A percentile compares a stretch with the other conserved stretches of the same genome.
phyloP scores from a whole-genome alignment of 495 filamentous ascomycete species.

The Bacidia gigantensis region DNA sequence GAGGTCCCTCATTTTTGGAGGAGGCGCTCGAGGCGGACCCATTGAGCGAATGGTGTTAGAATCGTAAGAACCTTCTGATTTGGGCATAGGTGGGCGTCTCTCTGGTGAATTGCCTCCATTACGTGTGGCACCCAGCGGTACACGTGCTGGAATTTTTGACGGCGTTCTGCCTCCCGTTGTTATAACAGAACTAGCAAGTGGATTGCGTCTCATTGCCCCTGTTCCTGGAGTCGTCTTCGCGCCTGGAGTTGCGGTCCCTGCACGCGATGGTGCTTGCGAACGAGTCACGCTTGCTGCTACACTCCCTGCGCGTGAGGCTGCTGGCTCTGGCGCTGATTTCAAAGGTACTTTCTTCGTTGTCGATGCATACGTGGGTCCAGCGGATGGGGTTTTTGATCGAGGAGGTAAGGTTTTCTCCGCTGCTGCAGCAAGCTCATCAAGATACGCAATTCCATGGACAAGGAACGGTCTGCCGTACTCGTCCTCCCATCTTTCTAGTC shows the following conservation, averaged over 20 bases:
- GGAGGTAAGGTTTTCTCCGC: constrained; percentile 50
- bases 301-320: constrained; percentile 31
- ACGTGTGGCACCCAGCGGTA: constrained; percentile 65
- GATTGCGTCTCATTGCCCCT: constrained; percentile 41
- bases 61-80: constrained; percentile 27
- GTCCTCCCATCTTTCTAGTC: constrained; percentile 79
- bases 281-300: constrained; percentile 36
- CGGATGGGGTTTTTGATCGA: constrained; percentile 65
- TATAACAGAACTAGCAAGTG: constrained; percentile 32
- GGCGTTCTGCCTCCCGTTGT: constrained; percentile 40
- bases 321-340: constrained; percentile 30
- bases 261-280: constrained; percentile 38
- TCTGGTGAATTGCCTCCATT: constrained; percentile 76
- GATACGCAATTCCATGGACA: constrained; percentile 80
- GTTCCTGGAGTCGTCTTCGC: constrained; percentile 51
- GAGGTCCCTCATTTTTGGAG: constrained; percentile 82
- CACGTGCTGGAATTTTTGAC: constrained; percentile 69
- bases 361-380: constrained; percentile 33
- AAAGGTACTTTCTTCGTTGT: constrained; percentile 27
- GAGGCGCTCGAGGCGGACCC: constrained; percentile 53
- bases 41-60: constrained; percentile 46
- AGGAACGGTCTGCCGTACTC: constrained; percentile 87
- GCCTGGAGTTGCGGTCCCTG: constrained; percentile 58
- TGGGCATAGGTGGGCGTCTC: constrained; percentile 38
- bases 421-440: constrained; percentile 57